Base-by-base conservation (phyloP, 805 yeast species). In the Naumovozyma dairenensis region DNA sequence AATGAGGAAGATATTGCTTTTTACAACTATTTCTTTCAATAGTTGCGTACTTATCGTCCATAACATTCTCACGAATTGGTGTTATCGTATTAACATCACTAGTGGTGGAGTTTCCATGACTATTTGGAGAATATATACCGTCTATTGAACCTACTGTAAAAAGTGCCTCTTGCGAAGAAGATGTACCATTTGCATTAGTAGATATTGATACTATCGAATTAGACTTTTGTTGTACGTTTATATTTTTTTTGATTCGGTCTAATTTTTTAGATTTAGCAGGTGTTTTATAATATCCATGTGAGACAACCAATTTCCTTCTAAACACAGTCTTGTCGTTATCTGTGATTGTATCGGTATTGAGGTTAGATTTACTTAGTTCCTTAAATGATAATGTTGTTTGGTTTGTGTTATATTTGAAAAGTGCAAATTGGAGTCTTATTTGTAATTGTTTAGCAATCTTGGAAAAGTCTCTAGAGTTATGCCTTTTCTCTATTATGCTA, bases 381-480 rank as follows among this genome's bases (percentile, higher is more conserved):
- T 38, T 34, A 25, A 44, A 46, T 21, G 45, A 47, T n/a, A 45
- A 21, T 21, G 48, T 46, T 14, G 44, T 55, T 46, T 71, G 76
- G 41, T 69, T 63, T 1, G 76, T 71, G 35, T 61, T 60, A 28
- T 66, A 64, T 45, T 71, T 72, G 49, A 64, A 72, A 44, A 68
- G 68, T 2, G 78, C 78, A 31, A 71, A 46, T 43, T 68, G 67
- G 16, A 72, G 52, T 41, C 74, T 63, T 37, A 66, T 53, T 43
- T 67, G 65, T 38, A 72, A 57, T 43, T 59, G 60, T 31, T 66
- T 40, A 5, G 55, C 43, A 1, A 45, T 29, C 4, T 35, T 42
- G 9, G 32, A 27, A 21, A 40, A 44, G 22, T 48, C 43, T 20
- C 22, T 39, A 10, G 16, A n/a, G n/a, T n/a, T n/a, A n/a, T n/a